Evolutionary conservation across 2,329 filamentous ascomycete species (phyloP).

Genomic region (Teratosphaeria destructans): DNA sequence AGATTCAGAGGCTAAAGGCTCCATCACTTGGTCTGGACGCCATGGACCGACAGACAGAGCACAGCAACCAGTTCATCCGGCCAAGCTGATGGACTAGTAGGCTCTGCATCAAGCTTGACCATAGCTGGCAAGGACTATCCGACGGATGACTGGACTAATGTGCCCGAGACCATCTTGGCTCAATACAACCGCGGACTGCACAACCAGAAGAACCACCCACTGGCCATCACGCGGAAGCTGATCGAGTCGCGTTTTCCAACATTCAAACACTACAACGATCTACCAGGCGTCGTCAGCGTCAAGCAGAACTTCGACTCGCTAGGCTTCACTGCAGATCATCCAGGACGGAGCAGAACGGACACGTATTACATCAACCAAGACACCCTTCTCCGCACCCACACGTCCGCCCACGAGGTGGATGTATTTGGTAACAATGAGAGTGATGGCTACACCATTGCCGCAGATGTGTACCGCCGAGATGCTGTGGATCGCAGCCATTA

Average conservation of each 20-base stretch:
- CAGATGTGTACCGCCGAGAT: conserved; percentile 91
- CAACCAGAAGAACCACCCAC: conserved; percentile 78
- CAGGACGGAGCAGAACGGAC: conserved; percentile 76
- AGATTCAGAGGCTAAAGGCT: background rate
- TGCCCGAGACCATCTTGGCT: conserved; percentile 62
- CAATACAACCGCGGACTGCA: conserved; percentile 73
- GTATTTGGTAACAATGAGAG: conserved; percentile 62
- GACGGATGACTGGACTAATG: conserved; percentile 77
- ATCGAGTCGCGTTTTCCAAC: conserved; percentile 81
- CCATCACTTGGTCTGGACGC: background rate
- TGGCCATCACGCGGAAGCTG: conserved; percentile 81
- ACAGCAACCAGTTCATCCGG: background rate
- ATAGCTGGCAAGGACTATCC: conserved; percentile 55
- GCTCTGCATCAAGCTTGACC: conserved; percentile 30
- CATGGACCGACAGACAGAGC: background rate
- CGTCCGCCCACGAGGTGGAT: conserved; percentile 83
- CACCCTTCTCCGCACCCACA: conserved; percentile 84
- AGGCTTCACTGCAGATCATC: conserved; percentile 78
- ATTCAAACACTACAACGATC: conserved; percentile 66
- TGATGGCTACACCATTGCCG: conserved; percentile 78
- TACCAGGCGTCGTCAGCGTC: conserved; percentile 75
- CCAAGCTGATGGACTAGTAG: background rate
- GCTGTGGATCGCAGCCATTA: conserved; percentile 93
- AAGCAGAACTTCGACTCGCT: conserved; percentile 94
- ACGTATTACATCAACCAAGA: conserved; percentile 88